Evolutionary conservation across 2,329 filamentous ascomycete species (phyloP).

Genomic region (Fusarium sp.): DNA sequence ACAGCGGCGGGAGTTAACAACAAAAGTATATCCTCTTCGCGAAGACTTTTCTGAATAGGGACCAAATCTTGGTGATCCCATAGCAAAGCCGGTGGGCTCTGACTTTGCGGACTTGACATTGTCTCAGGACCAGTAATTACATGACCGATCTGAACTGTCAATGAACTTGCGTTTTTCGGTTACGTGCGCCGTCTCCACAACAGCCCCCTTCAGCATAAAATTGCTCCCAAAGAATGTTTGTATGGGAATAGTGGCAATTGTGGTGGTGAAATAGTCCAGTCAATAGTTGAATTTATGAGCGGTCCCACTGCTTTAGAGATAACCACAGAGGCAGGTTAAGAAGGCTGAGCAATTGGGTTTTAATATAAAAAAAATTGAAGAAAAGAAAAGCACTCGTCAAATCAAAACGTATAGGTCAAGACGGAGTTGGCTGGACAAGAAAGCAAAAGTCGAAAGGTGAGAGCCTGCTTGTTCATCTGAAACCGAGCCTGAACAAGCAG

Average conservation of each 20-base stretch:
- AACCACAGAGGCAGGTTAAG: conserved; percentile 7
- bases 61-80: conserved; percentile 62
- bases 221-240: conserved; percentile 6
- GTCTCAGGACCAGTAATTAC: conserved; percentile 40
- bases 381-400: conserved; percentile 12
- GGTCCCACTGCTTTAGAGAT: conserved; percentile 11
- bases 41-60: conserved; percentile 61
- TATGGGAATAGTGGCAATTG: conserved; percentile 15
- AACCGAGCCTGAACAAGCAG: conserved; percentile 3
- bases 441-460: conserved; percentile 7
- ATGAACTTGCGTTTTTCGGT: conserved; percentile 22
- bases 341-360: conserved; percentile 15
- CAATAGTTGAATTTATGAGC: conserved; percentile 2
- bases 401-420: conserved; percentile 17
- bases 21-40: conserved; percentile 68
- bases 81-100: conserved; percentile 49
- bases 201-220: conserved; percentile 36
- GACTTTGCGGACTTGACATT: conserved; percentile 39
- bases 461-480: conserved; percentile 11
- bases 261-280: conserved; percentile 8
- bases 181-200: conserved; percentile 31
- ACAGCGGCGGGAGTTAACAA: conserved; percentile 70
- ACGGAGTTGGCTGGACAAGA: conserved; percentile 8
- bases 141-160: conserved; percentile 35
- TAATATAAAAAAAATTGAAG: neutral